These are phyloP conservation scores for Globisporangium cederbergense DNA, from an alignment of 352 stramenopile genomes.

Conservation along the genomic window DNA sequence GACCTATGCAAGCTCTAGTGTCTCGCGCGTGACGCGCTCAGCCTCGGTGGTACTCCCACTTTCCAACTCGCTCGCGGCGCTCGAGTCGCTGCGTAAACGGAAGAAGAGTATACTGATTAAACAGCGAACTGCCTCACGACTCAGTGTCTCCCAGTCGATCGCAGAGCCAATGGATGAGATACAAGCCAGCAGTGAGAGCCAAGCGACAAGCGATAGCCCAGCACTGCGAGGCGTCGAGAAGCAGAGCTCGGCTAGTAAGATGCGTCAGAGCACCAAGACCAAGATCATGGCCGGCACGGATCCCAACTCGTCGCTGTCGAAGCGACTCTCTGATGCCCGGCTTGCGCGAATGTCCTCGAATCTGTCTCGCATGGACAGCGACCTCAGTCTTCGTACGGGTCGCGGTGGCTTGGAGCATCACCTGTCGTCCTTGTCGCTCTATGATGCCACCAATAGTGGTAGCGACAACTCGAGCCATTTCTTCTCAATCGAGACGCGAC, in stretches of 20 bases:
- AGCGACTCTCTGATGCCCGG: not conserved
- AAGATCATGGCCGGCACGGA: conserved; percentile 5
- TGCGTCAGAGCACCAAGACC: conserved; percentile 9
- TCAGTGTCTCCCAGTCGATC: not conserved
- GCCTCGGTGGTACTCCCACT: not conserved
- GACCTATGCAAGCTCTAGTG: not conserved
- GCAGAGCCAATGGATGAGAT: not conserved
- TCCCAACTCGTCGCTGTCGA: not conserved
- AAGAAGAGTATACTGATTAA: not conserved
- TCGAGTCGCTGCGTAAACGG: not conserved
- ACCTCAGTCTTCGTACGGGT: not conserved
- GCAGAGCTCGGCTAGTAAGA: not conserved
- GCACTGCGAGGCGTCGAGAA: not conserved
- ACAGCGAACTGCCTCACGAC: not conserved
- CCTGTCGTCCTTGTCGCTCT: conserved; percentile 2
- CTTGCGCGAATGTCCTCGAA: not conserved
- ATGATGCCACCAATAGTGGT: not conserved
- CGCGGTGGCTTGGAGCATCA: not conserved
- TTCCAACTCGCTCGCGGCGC: not conserved
- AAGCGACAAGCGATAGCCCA: not conserved
- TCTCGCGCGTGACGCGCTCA: not conserved
- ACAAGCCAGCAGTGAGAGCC: not conserved
- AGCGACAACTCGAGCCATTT: conserved; percentile 36
- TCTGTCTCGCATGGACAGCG: not conserved
- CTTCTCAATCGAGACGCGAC: conserved; percentile 58